Percentiles rank a stretch among this genome's conserved stretches.
Evolutionary conservation across 1,284 basidiomycete species (phyloP).

Genomic region (Leccinum colubrinum): DNA sequence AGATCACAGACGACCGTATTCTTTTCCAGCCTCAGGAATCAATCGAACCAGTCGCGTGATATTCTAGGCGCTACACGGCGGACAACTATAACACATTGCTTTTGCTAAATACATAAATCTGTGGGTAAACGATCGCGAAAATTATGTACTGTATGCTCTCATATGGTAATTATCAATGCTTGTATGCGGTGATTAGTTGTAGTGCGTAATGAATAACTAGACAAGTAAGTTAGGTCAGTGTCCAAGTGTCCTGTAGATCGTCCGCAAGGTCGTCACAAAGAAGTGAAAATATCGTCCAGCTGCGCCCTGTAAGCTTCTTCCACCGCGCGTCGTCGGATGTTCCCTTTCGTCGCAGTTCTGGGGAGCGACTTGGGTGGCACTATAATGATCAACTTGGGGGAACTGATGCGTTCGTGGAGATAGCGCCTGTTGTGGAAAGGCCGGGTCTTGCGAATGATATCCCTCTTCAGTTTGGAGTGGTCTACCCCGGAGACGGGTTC

Average conservation of each 20-base stretch:
- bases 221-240: constrained; percentile 12
- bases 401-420: constrained; percentile 63
- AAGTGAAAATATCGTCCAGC: constrained; percentile 52
- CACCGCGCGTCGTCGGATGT: constrained; percentile 62
- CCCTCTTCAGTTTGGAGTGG: constrained; percentile 53
- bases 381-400: constrained; percentile 52
- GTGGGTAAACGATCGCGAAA: constrained; percentile 1
- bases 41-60: not conserved
- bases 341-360: constrained; percentile 67
- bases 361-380: constrained; percentile 56
- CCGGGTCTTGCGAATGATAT: constrained; percentile 63
- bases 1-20: constrained; percentile 24
- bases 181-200: constrained; percentile 12
- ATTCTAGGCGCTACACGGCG: not conserved
- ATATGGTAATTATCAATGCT: constrained; percentile 21
- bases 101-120: constrained; percentile 3
- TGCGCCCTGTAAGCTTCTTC: constrained; percentile 52
- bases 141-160: constrained; percentile 11
- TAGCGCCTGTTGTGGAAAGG: constrained; percentile 64
- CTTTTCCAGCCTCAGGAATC: constrained; percentile 10
- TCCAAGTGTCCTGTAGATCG: not conserved
- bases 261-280: constrained; percentile 15
- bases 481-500: constrained; percentile 52
- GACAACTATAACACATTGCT: constrained; percentile 10
- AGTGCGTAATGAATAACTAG: constrained; percentile 10